Evolutionary conservation across 768 basidiomycete species (phyloP), one percentile per base, ranked within the genome.

Genomic region (Paxillus ammoniavirescens): DNA sequence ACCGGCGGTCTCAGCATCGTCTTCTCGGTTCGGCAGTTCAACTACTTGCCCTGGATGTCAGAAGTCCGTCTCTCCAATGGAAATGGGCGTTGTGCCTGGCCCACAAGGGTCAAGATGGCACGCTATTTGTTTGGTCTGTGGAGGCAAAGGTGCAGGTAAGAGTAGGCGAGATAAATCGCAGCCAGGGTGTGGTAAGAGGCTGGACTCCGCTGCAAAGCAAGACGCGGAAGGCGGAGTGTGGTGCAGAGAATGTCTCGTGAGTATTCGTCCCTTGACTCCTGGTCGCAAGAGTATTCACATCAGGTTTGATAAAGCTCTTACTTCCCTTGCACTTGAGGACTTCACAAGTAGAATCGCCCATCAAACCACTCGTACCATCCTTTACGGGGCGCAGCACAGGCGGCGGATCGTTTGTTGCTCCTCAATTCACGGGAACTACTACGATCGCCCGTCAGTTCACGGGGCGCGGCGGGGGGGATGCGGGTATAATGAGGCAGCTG

Each of bases 41-140:
- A 77, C 79, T 53, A n/a, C 62, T 26, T 93, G 91, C 61, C 89
- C 90, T 9, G 90, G 88, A 23, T 93, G 91, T 67, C 75, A 75
- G 49, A 83, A 80, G 60, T 64, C 81, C 0, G 91, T 93, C 12
- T 89, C 88, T 14, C 81, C 81, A 1, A 92, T 93, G 90, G 91
- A 93, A 62, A 77, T 81, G 53, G 91, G 91, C 8, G 90, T 93
- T 30, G 87, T 93, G 37, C 86, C 89, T 26, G 91, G 91, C 5
- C 91, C 91, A 21, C 86, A 89, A 55, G 87, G 87, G 35, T 84
- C 86, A 31, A 80, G 81, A 57, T 93, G 91, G 91, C 91, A 93
- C 67, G 75, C 79, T 7, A 64, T 77, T 37, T 93, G 91, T 67
- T 76, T 93, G 46, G 77, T 91, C 6, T 93, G 91, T 62, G 91